Evolutionary conservation across 2,329 filamentous ascomycete genomes (phyloP), one percentile per base, ranked within the genome.

Genomic region (Alternaria sp.): DNA sequence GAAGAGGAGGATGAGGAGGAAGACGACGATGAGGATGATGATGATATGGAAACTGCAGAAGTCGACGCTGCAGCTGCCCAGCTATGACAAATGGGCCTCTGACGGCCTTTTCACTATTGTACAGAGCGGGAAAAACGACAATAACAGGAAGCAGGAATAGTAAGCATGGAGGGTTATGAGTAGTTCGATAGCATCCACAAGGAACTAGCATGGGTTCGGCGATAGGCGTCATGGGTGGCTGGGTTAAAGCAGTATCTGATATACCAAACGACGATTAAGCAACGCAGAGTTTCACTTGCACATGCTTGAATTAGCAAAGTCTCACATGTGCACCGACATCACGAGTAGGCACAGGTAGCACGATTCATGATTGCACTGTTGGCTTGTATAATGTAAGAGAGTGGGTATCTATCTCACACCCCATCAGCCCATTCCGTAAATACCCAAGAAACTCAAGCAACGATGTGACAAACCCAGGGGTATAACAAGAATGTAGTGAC

Each of bases 1-100:
- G 88, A 91, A 71, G 89, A 92, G 20, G 82, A 84, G 52, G 81
- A 83, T 41, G 80, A 81, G 28, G 90, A 92, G 6, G 86, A 88
- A 2, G 87, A 89, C 1, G 86, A 87, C 2, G 86, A 87, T 8
- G 84, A 81, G 1, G 81, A 82, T 14, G 81, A 84, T 41, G 83
- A 86, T 44, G 80, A 81, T n/a, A 75, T 76, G 63, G 62, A 64
- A 41, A 60, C 65, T 47, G 75, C 76, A 42, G 71, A 73, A 39
- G 74, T 75, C 34, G 71, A 75, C 48, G 68, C 70, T 12, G 63
- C 73, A 8, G 62, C 57, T 36, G 67, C 66, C 41, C 67, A 68
- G 46, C 62, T 70, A 49, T 71, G 61, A 61, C 57, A 51, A 34
- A 51, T 60, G 53, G 57, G 57, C 57, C 57, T 60, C 7, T 57